These are phyloP conservation scores for Ceratocystis lukuohia DNA, from an alignment of 2,329 filamentous ascomycete genomes.

Conservation along the genomic window DNA sequence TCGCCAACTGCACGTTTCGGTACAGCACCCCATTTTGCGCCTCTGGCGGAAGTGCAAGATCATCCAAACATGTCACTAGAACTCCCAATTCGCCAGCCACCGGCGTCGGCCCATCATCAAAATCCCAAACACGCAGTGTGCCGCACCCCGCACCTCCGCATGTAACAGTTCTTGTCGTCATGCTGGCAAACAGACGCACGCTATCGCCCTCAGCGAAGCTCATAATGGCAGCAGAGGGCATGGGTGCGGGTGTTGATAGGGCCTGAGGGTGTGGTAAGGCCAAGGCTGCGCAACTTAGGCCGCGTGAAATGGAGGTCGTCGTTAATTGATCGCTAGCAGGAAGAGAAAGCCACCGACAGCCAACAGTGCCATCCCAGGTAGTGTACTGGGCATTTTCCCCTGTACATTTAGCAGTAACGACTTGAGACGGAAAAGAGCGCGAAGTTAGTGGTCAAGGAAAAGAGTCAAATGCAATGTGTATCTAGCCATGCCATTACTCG, in stretches of 20 bases:
- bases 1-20: background rate
- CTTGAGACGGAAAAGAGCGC: background rate
- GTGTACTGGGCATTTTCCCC: conserved; percentile 12
- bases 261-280: background rate
- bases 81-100: background rate
- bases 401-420: conserved; percentile 13
- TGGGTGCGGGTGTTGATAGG: background rate
- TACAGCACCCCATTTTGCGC: background rate
- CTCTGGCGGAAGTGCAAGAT: conserved; percentile 4
- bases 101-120: background rate
- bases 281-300: conserved; percentile 3
- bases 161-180: conserved; percentile 9
- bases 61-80: conserved; percentile 15
- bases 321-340: background rate
- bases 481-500: too few species aligned
- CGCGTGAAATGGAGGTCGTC: conserved; percentile 11
- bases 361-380: conserved; percentile 15
- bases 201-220: conserved; percentile 14
- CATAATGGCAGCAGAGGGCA: background rate
- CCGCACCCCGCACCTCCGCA: conserved; percentile 10
- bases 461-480: too few species aligned
- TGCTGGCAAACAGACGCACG: conserved; percentile 13
- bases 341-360: conserved; percentile 11
- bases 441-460: background rate
- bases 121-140: conserved; percentile 12